Conservation (phyloP, 345 rosid species). For the Eucalyptus globulus region DNA sequence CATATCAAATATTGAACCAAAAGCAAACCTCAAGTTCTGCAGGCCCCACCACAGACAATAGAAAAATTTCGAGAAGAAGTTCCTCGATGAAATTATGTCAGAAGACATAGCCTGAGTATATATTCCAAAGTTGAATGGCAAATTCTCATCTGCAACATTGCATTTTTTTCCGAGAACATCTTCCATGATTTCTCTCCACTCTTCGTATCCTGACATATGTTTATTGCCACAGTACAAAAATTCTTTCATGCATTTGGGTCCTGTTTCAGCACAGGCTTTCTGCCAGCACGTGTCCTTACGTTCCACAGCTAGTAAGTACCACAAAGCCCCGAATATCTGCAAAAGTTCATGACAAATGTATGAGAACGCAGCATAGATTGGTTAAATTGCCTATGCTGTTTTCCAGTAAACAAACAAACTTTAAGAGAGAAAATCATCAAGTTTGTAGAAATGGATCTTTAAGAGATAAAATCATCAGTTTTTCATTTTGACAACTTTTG, state of each 20-base stretch:
- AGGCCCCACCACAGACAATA: constrained; percentile 96
- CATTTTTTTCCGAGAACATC: constrained; percentile 31
- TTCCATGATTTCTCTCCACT: constrained; percentile 38
- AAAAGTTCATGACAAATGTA: not conserved
- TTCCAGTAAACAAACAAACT: not conserved
- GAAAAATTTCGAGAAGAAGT: constrained; percentile 48
- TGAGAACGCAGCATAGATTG: not conserved
- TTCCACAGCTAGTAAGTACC: constrained; percentile 78
- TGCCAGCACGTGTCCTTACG: constrained; percentile 70
- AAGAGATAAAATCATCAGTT: not conserved
- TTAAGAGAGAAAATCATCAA: not conserved
- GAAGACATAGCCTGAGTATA: constrained; percentile 58
- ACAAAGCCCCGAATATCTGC: constrained; percentile 77
- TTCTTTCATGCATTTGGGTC: constrained; percentile 20
- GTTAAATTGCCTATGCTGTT: not conserved
- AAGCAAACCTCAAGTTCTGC: constrained; percentile 65
- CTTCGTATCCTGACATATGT: constrained; percentile 22
- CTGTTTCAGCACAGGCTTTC: constrained; percentile 25
- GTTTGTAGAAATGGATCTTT: not conserved
- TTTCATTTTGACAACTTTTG: not conserved
- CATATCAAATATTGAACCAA: not conserved
- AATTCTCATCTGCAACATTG: constrained; percentile 3
- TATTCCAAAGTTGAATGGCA: constrained; percentile 56
- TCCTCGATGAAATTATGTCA: constrained; percentile 33
- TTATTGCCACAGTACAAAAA: constrained; percentile 66